These are phyloP conservation scores for Magnusiomyces tetraspermus DNA, from an alignment of 1,139 yeast species.

Conservation along the genomic window DNA sequence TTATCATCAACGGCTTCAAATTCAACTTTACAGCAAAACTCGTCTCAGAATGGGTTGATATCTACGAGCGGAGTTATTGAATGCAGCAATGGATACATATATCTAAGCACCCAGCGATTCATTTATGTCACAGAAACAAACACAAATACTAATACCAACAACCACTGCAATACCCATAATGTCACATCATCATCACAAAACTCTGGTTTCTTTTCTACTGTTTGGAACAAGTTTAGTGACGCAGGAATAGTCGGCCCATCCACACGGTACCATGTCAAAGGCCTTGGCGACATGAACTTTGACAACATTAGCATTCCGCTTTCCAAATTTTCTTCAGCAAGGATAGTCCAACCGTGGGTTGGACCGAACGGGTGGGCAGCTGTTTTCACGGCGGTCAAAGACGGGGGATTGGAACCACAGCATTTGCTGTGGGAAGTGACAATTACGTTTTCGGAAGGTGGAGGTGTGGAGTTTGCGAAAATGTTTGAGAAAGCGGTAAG, in stretches of 20 bases:
- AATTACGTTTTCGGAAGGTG: slow-evolving; percentile 3
- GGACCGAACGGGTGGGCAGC: slow-evolving; percentile 31
- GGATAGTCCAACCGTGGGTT: slow-evolving; percentile 31
- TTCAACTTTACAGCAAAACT: neutral
- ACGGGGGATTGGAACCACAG: slow-evolving; percentile 20
- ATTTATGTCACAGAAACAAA: slow-evolving; percentile 13
- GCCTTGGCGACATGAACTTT: slow-evolving; percentile 27
- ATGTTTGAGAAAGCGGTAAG: neutral
- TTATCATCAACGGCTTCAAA: neutral
- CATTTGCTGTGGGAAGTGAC: slow-evolving; percentile 3
- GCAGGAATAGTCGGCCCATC: neutral
- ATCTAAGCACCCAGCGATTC: slow-evolving; percentile 17
- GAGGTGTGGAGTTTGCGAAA: slow-evolving; percentile 1
- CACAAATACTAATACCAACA: neutral
- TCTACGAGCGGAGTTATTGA: slow-evolving; percentile 1
- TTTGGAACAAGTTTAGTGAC: neutral
- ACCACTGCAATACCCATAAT: neutral
- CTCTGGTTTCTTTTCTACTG: neutral
- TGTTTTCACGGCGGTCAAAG: slow-evolving; percentile 17
- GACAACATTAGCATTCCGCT: slow-evolving; percentile 21
- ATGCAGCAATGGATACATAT: slow-evolving; percentile 3
- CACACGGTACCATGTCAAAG: slow-evolving; percentile 22
- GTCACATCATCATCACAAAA: neutral
- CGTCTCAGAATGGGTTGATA: too few species aligned
- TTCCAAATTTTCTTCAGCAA: slow-evolving; percentile 16